A percentile compares a stretch with the other conserved stretches of the same genome.
These are phyloP conservation scores for Gloeophyllum trabeum DNA, from an alignment of 768 basidiomycete species.

Conservation along the genomic window DNA sequence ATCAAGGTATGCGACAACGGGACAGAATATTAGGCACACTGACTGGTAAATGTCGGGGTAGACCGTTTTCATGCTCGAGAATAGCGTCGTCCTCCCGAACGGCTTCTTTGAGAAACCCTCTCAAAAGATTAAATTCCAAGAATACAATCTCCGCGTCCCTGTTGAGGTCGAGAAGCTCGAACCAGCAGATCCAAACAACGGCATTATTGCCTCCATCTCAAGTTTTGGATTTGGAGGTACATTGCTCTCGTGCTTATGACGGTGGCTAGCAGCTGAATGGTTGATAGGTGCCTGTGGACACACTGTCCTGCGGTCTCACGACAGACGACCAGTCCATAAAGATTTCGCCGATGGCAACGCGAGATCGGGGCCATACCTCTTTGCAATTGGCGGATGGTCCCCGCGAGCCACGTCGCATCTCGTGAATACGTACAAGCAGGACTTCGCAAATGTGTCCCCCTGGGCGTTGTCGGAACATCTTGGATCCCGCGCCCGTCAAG, in stretches of 20 bases:
- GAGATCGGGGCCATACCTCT: not conserved
- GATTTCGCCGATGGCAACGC: not conserved
- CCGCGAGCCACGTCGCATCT: not conserved
- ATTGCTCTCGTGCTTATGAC: conserved; percentile 10
- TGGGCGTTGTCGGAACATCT: not conserved
- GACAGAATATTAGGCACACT: not conserved
- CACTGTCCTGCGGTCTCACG: not conserved
- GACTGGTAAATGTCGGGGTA: not conserved
- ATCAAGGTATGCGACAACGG: not conserved
- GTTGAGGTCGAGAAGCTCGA: conserved; percentile 4
- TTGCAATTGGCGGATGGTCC: not conserved
- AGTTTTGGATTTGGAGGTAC: conserved; percentile 9
- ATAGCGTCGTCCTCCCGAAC: conserved; percentile 9
- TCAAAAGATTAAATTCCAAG: conserved; percentile 8
- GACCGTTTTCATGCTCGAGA: conserved; percentile 8
- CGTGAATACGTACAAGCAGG: not conserved
- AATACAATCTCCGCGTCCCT: conserved; percentile 9
- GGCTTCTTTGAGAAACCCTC: conserved; percentile 9
- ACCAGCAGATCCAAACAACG: conserved; percentile 1
- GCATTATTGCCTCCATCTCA: conserved; percentile 8
- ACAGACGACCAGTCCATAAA: not conserved
- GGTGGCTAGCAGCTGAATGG: too few species aligned
- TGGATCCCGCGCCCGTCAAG: not conserved
- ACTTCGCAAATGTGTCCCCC: not conserved
- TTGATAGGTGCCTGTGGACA: not conserved